phyloP scores from a whole-genome alignment of 441 rosid species.

The Capsella rubella region DNA sequence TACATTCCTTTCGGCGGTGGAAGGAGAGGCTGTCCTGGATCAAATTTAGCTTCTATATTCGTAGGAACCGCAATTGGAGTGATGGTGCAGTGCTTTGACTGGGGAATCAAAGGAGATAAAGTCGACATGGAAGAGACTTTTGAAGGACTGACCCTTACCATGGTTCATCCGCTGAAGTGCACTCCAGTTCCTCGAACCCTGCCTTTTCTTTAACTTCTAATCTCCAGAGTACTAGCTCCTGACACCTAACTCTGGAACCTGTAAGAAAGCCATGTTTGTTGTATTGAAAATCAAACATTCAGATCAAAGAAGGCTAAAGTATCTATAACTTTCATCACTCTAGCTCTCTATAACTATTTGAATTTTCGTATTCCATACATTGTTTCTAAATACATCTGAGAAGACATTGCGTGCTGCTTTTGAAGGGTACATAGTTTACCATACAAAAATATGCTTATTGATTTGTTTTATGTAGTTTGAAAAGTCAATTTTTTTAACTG shows the following conservation, averaged over 20 bases:
- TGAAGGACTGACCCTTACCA: neutral
- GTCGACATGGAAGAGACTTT: neutral
- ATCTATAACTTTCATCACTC: too few species aligned
- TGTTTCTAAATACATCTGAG: too few species aligned
- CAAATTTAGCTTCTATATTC: neutral
- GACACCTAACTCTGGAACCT: neutral
- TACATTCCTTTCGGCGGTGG: neutral
- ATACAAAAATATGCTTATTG: neutral
- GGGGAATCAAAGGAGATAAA: slow-evolving; percentile 1
- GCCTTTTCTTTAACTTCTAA: neutral
- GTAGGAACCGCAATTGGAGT: slow-evolving; percentile 7
- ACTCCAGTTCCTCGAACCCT: neutral
- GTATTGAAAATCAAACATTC: neutral
- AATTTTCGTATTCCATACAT: too few species aligned
- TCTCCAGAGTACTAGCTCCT: neutral
- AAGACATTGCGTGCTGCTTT: too few species aligned
- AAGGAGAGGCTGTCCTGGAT: slow-evolving; percentile 16
- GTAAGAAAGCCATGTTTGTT: neutral
- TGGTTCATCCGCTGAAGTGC: slow-evolving; percentile 1
- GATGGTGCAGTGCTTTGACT: slow-evolving; percentile 11
- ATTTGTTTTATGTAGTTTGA: neutral
- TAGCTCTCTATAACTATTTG: too few species aligned
- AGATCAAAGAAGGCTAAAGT: neutral
- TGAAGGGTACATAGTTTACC: too few species aligned
- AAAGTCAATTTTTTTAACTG: neutral